phyloP scores from a whole-genome alignment of 2,329 filamentous ascomycete genomes.

The Lachnellula occidentalis region DNA sequence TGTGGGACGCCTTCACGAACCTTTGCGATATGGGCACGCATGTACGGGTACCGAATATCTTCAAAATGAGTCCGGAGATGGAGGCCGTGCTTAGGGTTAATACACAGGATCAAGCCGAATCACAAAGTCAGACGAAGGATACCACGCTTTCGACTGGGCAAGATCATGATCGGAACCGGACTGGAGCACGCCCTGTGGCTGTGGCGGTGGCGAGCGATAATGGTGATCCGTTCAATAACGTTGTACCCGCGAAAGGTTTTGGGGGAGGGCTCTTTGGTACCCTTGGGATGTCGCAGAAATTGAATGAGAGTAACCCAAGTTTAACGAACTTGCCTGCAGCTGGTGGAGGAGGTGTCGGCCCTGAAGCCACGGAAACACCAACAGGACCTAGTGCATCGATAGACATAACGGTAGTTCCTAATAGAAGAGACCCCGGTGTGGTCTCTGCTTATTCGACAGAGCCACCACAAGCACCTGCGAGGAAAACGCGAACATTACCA shows the following conservation, averaged over 20 bases:
- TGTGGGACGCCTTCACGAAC: constrained; percentile 93
- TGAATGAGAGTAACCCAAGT: constrained; percentile 33
- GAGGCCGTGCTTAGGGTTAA: constrained; percentile 40
- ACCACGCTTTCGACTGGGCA: background rate
- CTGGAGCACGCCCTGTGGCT: constrained; percentile 18
- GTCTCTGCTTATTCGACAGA: constrained; percentile 33
- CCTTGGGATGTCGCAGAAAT: constrained; percentile 28
- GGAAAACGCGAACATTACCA: constrained; percentile 31
- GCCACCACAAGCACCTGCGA: constrained; percentile 42
- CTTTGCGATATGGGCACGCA: constrained; percentile 83
- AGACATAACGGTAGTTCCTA: constrained; percentile 30
- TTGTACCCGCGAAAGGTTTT: constrained; percentile 22
- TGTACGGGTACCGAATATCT: constrained; percentile 79
- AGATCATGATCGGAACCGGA: constrained; percentile 26
- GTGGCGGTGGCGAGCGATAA: constrained; percentile 24
- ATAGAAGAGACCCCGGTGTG: constrained; percentile 25
- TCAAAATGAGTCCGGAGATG: constrained; percentile 66
- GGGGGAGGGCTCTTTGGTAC: constrained; percentile 29
- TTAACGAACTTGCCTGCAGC: constrained; percentile 30
- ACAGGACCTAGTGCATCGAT: constrained; percentile 40
- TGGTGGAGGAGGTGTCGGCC: constrained; percentile 30
- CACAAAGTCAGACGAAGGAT: constrained; percentile 20
- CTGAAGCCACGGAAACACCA: constrained; percentile 61
- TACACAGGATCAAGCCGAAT: constrained; percentile 18
- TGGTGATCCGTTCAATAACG: constrained; percentile 32